A percentile compares a stretch with the other conserved stretches of the same genome.
These are phyloP conservation scores for Stenocarpella maydis DNA, from an alignment of 2,329 filamentous ascomycete genomes.

Conservation along the genomic window DNA sequence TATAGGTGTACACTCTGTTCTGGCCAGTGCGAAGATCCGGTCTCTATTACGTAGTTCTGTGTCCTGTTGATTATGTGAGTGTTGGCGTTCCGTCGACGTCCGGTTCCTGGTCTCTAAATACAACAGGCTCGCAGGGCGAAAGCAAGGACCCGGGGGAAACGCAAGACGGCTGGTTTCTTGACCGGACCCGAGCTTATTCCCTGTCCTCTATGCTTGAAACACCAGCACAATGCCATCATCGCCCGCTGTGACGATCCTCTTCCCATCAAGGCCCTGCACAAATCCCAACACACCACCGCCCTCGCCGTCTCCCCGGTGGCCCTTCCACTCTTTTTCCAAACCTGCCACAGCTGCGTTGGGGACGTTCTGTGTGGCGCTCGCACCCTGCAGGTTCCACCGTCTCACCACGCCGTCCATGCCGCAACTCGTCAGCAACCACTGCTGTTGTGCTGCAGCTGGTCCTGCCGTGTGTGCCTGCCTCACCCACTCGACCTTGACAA, in stretches of 20 bases:
- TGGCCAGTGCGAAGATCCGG: no score
- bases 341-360: conserved; percentile 66
- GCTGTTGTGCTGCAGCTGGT: conserved; percentile 46
- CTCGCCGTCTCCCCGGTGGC: conserved; percentile 84
- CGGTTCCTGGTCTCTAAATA: background rate
- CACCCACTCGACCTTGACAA: conserved; percentile 93
- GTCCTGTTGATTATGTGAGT: background rate
- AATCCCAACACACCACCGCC: conserved; percentile 91
- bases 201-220: conserved; percentile 61
- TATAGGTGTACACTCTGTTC: no score
- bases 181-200: no score
- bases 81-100: background rate
- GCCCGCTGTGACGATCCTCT: conserved; percentile 84
- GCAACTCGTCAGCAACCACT: conserved; percentile 82
- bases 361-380: conserved; percentile 40
- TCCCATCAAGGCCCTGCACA: conserved; percentile 79
- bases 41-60: background rate
- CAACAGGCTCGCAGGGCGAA: background rate
- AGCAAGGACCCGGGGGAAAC: background rate
- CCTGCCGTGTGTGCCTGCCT: conserved; percentile 46
- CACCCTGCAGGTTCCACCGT: conserved; percentile 82
- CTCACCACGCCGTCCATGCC: conserved; percentile 93
- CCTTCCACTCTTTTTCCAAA: conserved; percentile 86
- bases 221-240: conserved; percentile 80
- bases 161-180: background rate